A percentile compares a stretch with the other conserved stretches of the same genome.
Conservation (phyloP, 2,329 filamentous ascomycete genomes). For the Aspergillus candidus region DNA sequence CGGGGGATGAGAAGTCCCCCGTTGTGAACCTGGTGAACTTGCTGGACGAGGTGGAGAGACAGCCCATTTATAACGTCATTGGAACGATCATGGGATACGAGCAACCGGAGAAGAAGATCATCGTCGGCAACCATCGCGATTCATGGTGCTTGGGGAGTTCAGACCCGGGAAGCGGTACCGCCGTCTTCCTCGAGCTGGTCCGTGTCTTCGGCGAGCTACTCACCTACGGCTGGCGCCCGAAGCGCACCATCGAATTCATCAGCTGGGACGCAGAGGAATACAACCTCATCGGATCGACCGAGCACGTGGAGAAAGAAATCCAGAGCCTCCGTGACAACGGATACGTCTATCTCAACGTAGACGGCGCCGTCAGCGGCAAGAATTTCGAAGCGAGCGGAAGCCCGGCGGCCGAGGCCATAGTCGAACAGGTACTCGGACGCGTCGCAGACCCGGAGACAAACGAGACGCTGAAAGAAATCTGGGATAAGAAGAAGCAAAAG, state of each 20-base stretch:
- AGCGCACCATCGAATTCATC: slow-evolving; percentile 93
- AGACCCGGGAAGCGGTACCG: slow-evolving; percentile 81
- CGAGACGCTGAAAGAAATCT: slow-evolving; percentile 65
- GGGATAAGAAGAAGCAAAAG: slow-evolving; percentile 56
- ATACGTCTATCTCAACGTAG: slow-evolving; percentile 87
- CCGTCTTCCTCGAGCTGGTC: slow-evolving; percentile 82
- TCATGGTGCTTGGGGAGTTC: slow-evolving; percentile 84
- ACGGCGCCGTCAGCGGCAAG: slow-evolving; percentile 68
- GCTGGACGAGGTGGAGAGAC: slow-evolving; percentile 74
- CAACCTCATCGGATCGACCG: slow-evolving; percentile 88
- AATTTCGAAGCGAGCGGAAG: slow-evolving; percentile 74
- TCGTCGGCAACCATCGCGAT: slow-evolving; percentile 90
- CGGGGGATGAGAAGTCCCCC: slow-evolving; percentile 68
- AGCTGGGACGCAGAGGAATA: slow-evolving; percentile 95
- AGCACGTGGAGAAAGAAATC: slow-evolving; percentile 83
- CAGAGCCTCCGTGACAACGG: slow-evolving; percentile 66
- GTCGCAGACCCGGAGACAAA: slow-evolving; percentile 68
- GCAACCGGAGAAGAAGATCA: slow-evolving; percentile 72
- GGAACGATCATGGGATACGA: slow-evolving; percentile 80
- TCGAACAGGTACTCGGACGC: slow-evolving; percentile 67
- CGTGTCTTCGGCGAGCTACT: slow-evolving; percentile 76
- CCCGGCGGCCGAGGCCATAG: slow-evolving; percentile 67
- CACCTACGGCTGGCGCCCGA: slow-evolving; percentile 74
- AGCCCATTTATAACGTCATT: slow-evolving; percentile 88
- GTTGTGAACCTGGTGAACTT: slow-evolving; percentile 76